phyloP scores from a whole-genome alignment of 75 land plant genomes.

The Chamaecyparis obtusa region DNA sequence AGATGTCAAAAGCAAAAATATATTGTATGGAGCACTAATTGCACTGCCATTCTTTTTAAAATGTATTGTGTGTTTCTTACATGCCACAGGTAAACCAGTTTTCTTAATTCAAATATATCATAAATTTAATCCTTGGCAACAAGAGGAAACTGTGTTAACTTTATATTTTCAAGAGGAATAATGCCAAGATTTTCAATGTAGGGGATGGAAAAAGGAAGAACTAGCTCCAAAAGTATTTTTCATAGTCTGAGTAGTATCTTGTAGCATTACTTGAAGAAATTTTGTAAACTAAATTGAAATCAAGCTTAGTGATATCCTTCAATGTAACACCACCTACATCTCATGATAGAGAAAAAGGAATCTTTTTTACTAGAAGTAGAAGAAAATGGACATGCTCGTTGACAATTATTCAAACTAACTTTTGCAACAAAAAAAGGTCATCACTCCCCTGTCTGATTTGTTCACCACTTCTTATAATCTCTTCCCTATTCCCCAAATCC shows the following conservation, averaged over 20 bases:
- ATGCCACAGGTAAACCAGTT: no score
- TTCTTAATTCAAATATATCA: no score
- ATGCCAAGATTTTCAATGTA: not conserved
- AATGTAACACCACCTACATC: not conserved
- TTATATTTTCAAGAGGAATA: not conserved
- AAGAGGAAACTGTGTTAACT: no score
- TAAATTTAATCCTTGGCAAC: no score
- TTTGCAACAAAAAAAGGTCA: not conserved
- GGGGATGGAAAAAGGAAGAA: not conserved
- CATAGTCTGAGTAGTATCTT: not conserved
- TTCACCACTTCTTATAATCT: not conserved
- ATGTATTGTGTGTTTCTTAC: no score
- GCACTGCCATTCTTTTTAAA: no score
- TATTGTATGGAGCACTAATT: no score
- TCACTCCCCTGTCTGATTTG: not conserved
- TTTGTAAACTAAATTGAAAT: not conserved
- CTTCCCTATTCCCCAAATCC: not conserved
- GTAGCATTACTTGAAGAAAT: constrained; percentile 4
- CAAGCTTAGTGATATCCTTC: not conserved
- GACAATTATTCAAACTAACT: not conserved
- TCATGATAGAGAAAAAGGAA: not conserved
- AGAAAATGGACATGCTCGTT: not conserved
- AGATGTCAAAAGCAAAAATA: no score
- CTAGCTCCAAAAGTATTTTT: not conserved
- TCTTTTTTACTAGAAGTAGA: not conserved